Base-by-base conservation (phyloP, 768 basidiomycete genomes). In the Mycena alexandri region DNA sequence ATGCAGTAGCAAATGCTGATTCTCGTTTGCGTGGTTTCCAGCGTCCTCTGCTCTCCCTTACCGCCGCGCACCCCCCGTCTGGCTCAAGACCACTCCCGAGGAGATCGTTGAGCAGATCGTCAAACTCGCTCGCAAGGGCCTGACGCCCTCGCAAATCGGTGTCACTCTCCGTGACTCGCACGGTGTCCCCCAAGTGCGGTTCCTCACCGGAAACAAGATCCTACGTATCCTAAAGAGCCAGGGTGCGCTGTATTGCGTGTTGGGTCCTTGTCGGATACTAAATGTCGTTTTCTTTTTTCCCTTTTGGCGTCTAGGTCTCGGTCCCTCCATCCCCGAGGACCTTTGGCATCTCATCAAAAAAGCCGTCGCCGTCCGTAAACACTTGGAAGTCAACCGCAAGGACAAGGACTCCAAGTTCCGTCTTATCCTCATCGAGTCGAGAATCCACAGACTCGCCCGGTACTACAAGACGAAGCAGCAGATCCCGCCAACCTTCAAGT, bases 271-370 rank as follows among this genome's bases (percentile, higher is more conserved):
- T 47, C 3, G 21, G 64, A 44, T 76, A 79, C 77, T 61, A 73
- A 74, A 74, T 74, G 43, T 34, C 44, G 61, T 38, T 60, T 71
- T 60, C 68, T 66, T 3, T 29, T 6, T 29, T 29, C 6, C 29
- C 29, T 50, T n/a, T 3, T 47, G 38, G 13, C 55, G 25, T 65
- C 54, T 64, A 97, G 96, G 94, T 84, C 93, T 99, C 84, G 96
- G 91, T 80, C 96, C 97, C 77, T 88, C 90, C 83, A 94, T 99
- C 85, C 97, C 97, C 75, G 97, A 99, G 90, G 97, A 98, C 89
- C 93, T 98, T 70, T 98, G 95, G 93, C 92, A 95, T 89, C 91
- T 98, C 82, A 92, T 99, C 90, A 98, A 98, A 91, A 99, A 98
- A 91, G 97, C 97, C 81, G 96, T 99, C 78, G 87, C 94, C 75